Conservation (phyloP, 2,329 filamentous ascomycete genomes). For the Talaromyces albobiverticillius region DNA sequence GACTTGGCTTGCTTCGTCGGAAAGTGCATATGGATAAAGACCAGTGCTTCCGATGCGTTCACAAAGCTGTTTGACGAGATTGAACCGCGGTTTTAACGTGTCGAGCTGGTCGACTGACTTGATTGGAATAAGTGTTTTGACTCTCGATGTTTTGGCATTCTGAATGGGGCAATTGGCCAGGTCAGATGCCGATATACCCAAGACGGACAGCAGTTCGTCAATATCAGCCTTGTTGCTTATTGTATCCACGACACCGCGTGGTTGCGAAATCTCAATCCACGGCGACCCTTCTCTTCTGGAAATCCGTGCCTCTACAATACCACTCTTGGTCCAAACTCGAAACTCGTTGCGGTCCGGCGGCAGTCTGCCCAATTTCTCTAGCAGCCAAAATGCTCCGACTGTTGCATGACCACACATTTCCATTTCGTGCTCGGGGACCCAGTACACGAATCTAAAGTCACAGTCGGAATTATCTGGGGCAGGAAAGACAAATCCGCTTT, state of each 20-base stretch:
- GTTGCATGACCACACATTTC: constrained; percentile 20
- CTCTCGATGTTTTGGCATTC: background rate
- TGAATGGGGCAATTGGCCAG: background rate
- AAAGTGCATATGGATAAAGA: constrained; percentile 7
- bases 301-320: background rate
- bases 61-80: background rate
- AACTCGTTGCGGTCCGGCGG: background rate
- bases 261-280: background rate
- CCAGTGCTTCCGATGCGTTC: background rate
- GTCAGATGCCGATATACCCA: background rate
- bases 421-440: constrained; percentile 11
- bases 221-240: background rate
- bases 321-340: background rate
- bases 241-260: background rate
- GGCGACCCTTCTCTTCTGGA: background rate
- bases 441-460: background rate
- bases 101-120: background rate
- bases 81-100: background rate
- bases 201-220: background rate
- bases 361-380: constrained; percentile 10
- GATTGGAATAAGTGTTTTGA: background rate
- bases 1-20: constrained; percentile 5
- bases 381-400: constrained; percentile 17
- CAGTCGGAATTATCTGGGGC: background rate
- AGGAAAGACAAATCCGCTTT: constrained; percentile 3